These are phyloP conservation scores for Vigna angularis DNA, from an alignment of 306 rosid species.

Conservation along the genomic window DNA sequence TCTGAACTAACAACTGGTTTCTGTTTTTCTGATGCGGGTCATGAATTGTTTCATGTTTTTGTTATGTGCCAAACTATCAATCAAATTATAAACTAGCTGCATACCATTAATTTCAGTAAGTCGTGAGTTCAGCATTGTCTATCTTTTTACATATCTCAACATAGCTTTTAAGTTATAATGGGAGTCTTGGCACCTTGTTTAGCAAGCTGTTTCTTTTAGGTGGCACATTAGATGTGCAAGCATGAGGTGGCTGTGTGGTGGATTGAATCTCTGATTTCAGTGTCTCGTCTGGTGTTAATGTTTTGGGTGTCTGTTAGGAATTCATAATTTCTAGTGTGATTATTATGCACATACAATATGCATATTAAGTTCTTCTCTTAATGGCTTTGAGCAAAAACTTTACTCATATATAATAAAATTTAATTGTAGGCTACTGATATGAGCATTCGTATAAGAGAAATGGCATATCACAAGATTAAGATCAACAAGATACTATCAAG, in stretches of 20 bases:
- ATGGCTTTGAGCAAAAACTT: slow-evolving; percentile 18
- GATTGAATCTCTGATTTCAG: neutral
- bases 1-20: slow-evolving; percentile 9
- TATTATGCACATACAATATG: slow-evolving; percentile 7
- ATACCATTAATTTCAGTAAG: too few relatives aligned
- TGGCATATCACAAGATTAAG: slow-evolving; percentile 87
- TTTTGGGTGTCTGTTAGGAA: slow-evolving; percentile 6
- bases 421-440: slow-evolving; percentile 76
- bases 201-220: too few relatives aligned
- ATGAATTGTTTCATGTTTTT: neutral
- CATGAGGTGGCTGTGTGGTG: too few relatives aligned
- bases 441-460: slow-evolving; percentile 81
- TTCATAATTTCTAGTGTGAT: slow-evolving; percentile 1
- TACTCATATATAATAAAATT: slow-evolving; percentile 18
- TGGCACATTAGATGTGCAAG: too few relatives aligned
- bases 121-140: too few relatives aligned
- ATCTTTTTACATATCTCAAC: too few relatives aligned
- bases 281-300: neutral
- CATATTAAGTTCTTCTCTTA: slow-evolving; percentile 3
- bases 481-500: slow-evolving; percentile 87
- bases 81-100: too few relatives aligned
- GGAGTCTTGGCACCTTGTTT: too few relatives aligned
- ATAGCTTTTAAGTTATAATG: too few relatives aligned
- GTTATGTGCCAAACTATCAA: neutral
- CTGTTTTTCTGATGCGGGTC: neutral